Conservation (phyloP, 2,329 filamentous ascomycete species). For the Aureobasidium sp. region DNA sequence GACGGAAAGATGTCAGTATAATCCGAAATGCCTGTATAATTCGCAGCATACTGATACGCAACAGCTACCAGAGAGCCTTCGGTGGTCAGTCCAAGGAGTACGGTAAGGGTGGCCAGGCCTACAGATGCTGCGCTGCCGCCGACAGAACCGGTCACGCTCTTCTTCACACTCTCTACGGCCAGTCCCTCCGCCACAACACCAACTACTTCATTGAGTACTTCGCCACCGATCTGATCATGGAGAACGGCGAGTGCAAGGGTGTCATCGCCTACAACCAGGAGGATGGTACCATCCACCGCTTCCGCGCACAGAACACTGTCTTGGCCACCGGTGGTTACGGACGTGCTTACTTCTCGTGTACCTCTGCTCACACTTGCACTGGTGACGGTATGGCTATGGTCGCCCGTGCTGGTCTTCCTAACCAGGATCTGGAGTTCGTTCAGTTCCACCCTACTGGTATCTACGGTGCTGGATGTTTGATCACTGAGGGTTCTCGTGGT, state of each 20-base stretch:
- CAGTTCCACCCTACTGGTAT: constrained; percentile 99
- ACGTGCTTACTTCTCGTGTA: constrained; percentile 96
- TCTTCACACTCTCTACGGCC: constrained; percentile 95
- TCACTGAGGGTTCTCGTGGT: constrained; percentile 94
- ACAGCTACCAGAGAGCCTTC: constrained; percentile 91
- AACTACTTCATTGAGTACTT: constrained; percentile 99
- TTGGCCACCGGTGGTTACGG: constrained; percentile 96
- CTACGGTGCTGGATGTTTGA: constrained; percentile 95
- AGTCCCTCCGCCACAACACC: constrained; percentile 94
- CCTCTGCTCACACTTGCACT: constrained; percentile 95
- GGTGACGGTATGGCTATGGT: constrained; percentile 99
- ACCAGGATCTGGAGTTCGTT: constrained; percentile 99
- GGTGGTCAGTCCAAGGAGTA: constrained; percentile 93
- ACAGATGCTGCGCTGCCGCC: constrained; percentile 91
- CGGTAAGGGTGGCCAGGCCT: constrained; percentile 96
- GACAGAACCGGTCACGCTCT: constrained; percentile 96
- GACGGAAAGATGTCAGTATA: constrained; percentile 66
- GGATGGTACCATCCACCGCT: constrained; percentile 93
- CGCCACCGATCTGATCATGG: constrained; percentile 93
- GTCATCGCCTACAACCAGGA: constrained; percentile 98
- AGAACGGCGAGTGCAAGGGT: constrained; percentile 70
- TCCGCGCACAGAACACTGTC: constrained; percentile 94
- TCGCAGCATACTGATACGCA: background rate
- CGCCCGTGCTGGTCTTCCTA: constrained; percentile 89
- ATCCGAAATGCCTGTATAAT: background rate